Conservation (phyloP, 768 basidiomycete species). For the Astraeus odoratus region DNA sequence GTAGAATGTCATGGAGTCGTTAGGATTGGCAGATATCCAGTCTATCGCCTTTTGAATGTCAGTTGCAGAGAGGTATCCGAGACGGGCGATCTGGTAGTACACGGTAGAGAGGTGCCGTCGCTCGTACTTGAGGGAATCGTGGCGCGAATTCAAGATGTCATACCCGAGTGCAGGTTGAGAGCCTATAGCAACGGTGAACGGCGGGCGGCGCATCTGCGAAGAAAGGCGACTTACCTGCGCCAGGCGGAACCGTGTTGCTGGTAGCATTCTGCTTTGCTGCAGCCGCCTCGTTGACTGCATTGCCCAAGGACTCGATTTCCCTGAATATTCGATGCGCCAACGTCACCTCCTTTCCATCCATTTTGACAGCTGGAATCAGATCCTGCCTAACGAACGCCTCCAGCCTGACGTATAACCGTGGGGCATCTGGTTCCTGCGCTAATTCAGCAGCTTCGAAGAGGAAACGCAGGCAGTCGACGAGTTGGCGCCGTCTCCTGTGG, state of each 20-base stretch:
- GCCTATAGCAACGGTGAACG: constrained; percentile 24
- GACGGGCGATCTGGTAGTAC: constrained; percentile 54
- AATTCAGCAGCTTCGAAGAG: constrained; percentile 58
- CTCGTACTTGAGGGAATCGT: constrained; percentile 70
- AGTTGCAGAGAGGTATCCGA: constrained; percentile 50
- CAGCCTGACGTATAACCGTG: constrained; percentile 45
- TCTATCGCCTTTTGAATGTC: constrained; percentile 64
- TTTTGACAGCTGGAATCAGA: constrained; percentile 36
- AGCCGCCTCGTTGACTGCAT: constrained; percentile 46
- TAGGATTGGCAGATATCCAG: constrained; percentile 62
- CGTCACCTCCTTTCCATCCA: constrained; percentile 32
- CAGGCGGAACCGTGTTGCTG: constrained; percentile 48
- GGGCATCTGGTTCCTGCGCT: constrained; percentile 37
- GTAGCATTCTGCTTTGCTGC: constrained; percentile 53
- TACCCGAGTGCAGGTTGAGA: constrained; percentile 46
- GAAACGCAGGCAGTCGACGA: constrained; percentile 64
- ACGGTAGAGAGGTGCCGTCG: constrained; percentile 60
- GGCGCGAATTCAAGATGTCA: constrained; percentile 60
- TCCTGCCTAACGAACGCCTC: constrained; percentile 49
- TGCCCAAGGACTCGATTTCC: constrained; percentile 56
- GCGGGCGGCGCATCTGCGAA: background rate
- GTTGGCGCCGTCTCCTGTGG: constrained; percentile 61
- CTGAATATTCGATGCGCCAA: constrained; percentile 53
- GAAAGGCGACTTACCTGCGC: constrained; percentile 38
- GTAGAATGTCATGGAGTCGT: constrained; percentile 64